These are phyloP conservation scores for Lumnitzera racemosa DNA, from an alignment of 345 rosid genomes.

Conservation along the genomic window DNA sequence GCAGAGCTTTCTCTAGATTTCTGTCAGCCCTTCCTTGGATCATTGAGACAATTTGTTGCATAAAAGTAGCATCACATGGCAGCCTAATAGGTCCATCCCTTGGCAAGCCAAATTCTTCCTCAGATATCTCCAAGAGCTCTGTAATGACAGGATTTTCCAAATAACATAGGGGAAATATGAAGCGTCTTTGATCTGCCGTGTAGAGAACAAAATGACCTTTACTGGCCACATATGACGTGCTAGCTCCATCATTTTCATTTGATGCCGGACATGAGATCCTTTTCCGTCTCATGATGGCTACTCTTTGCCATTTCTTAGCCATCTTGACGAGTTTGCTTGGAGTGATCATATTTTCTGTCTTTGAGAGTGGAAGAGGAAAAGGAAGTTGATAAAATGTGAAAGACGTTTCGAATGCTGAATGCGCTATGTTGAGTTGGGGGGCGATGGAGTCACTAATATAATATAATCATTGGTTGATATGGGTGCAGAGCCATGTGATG, in stretches of 20 bases:
- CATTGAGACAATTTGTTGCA: no score
- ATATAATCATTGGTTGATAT: no score
- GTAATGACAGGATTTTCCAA: neutral
- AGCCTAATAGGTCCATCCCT: no score
- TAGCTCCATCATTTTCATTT: neutral
- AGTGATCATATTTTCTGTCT: neutral
- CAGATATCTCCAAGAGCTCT: slow-evolving; percentile 11
- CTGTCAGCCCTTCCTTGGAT: no score
- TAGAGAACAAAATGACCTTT: neutral
- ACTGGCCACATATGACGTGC: neutral
- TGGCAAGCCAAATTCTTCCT: slow-evolving; percentile 11
- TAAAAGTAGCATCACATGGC: no score
- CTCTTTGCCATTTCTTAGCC: neutral
- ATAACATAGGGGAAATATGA: neutral
- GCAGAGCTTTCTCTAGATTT: no score
- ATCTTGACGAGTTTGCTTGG: neutral
- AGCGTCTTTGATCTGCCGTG: neutral
- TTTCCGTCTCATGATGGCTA: neutral
- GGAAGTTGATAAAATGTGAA: no score
- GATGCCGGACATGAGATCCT: no score
- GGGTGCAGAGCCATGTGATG: no score
- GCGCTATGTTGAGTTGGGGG: no score
- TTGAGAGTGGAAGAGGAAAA: neutral
- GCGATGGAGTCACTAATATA: no score
- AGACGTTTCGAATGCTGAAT: no score